Evolutionary conservation across 2,329 filamentous ascomycete genomes (phyloP).

Genomic region (Tolypocladium ophioglossoides): DNA sequence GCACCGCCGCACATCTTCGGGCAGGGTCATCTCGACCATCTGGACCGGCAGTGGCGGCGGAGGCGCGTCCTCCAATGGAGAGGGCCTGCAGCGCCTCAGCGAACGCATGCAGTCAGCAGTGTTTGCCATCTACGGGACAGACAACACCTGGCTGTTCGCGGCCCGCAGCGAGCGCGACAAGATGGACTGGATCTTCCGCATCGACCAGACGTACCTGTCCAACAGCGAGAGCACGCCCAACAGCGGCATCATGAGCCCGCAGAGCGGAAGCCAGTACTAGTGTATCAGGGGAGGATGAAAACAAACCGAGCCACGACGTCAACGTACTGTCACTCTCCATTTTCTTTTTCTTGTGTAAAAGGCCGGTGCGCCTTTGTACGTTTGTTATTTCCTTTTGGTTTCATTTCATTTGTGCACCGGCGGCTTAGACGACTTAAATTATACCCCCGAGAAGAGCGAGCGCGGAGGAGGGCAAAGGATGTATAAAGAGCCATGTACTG

Average conservation of each 20-base stretch:
- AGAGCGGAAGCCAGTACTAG: constrained; percentile 20
- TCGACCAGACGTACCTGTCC: constrained; percentile 67
- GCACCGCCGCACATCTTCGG: constrained; percentile 39
- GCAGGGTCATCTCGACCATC: constrained; percentile 42
- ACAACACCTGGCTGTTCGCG: constrained; percentile 93
- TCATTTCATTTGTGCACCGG: background rate
- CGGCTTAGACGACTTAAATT: constrained; percentile 5
- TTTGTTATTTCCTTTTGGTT: background rate
- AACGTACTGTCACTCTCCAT: background rate
- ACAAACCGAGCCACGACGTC: background rate
- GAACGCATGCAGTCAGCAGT: constrained; percentile 59
- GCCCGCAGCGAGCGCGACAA: constrained; percentile 84
- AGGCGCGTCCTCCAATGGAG: constrained; percentile 9
- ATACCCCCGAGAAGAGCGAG: constrained; percentile 3
- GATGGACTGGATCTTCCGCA: constrained; percentile 91
- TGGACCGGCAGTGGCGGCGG: constrained; percentile 37
- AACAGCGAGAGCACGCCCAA: constrained; percentile 30
- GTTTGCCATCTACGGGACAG: constrained; percentile 87
- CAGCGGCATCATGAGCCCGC: constrained; percentile 26
- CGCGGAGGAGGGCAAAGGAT: background rate
- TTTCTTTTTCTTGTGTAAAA: background rate
- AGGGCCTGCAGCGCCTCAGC: constrained; percentile 41
- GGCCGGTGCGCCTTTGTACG: background rate
- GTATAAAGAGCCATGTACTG: background rate
- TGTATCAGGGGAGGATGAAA: background rate